A percentile compares a stretch with the other conserved stretches of the same genome.
Evolutionary conservation across 2,329 filamentous ascomycete genomes (phyloP).

Genomic region (Pseudopithomyces maydicus): DNA sequence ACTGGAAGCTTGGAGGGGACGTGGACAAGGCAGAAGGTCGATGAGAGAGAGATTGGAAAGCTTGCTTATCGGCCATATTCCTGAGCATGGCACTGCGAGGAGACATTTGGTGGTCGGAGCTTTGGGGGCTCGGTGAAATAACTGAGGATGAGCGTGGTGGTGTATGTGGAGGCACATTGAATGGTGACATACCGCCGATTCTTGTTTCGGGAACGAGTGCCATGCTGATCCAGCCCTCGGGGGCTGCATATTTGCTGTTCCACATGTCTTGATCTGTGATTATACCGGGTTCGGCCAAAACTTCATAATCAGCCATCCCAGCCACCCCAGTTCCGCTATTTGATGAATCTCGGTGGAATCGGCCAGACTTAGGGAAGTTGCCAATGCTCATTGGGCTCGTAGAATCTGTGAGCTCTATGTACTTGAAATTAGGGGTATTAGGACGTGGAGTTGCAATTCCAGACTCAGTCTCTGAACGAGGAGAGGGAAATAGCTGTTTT

Average conservation of each 20-base stretch:
- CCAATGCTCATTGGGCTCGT: conserved; percentile 34
- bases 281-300: neutral
- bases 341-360: conserved; percentile 18
- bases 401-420: neutral
- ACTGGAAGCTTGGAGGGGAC: conserved; percentile 1
- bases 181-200: conserved; percentile 5
- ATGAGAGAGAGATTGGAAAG: conserved; percentile 14
- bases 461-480: conserved; percentile 24
- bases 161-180: neutral
- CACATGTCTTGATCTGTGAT: neutral
- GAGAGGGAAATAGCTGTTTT: conserved; percentile 34
- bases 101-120: conserved; percentile 21
- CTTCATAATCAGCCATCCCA: neutral
- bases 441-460: conserved; percentile 12
- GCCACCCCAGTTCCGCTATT: conserved; percentile 9
- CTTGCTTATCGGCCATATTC: conserved; percentile 24
- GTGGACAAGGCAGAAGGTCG: conserved; percentile 9
- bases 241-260: neutral
- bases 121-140: conserved; percentile 19
- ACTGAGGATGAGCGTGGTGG: conserved; percentile 5
- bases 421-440: conserved; percentile 15
- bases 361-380: conserved; percentile 28
- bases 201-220: conserved; percentile 4
- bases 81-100: conserved; percentile 36
- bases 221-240: conserved; percentile 4